A percentile compares a stretch with the other conserved stretches of the same genome.
Evolutionary conservation across 2,329 filamentous ascomycete species (phyloP).

Genomic region (Clarireedia homoeocarpa): DNA sequence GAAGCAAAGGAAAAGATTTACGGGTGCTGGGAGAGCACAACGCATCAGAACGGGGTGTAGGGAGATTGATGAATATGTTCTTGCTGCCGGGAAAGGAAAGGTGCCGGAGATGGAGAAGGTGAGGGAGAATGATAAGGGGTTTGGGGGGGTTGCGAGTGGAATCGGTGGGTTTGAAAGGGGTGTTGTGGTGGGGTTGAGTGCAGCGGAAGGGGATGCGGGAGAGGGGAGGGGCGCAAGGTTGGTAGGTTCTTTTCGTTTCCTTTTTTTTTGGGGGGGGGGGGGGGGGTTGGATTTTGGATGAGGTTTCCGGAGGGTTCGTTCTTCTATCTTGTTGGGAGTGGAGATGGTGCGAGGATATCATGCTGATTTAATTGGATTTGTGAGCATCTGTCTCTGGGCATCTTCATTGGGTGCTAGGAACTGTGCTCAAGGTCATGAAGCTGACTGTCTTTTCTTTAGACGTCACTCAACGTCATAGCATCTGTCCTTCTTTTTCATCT

Average conservation of each 20-base stretch:
- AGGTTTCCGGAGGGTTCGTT: no score
- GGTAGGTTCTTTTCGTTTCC: conserved; percentile 17
- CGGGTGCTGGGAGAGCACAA: background rate
- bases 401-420: no score
- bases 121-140: background rate
- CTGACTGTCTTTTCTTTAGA: no score
- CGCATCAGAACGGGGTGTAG: conserved; percentile 21
- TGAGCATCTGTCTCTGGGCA: no score
- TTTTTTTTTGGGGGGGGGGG: no score
- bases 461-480: conserved; percentile 8
- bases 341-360: no score
- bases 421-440: no score
- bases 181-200: conserved; percentile 25
- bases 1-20: conserved; percentile 16
- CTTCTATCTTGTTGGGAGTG: no score
- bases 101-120: background rate
- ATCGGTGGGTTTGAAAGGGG: conserved; percentile 17
- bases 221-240: conserved; percentile 21
- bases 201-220: conserved; percentile 21
- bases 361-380: no score
- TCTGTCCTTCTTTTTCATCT: conserved; percentile 14
- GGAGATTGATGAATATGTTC: conserved; percentile 16
- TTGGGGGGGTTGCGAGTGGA: no score
- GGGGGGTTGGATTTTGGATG: no score
- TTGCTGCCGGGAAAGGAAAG: conserved; percentile 16